phyloP scores from a whole-genome alignment of 164 flowering plant species.

The Umbellularia californica region DNA sequence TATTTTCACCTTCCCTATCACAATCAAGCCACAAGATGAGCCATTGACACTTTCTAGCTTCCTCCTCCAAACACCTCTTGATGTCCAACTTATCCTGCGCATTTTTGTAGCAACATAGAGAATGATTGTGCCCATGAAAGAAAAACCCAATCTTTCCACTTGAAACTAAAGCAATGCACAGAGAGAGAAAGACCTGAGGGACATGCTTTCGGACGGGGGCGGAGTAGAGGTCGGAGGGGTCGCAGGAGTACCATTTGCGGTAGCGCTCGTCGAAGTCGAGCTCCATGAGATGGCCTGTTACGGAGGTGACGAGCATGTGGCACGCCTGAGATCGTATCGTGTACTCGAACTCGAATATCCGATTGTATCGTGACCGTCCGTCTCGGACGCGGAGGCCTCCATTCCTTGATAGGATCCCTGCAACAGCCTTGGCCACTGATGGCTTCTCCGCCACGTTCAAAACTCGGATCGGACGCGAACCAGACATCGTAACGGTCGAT shows the following conservation, averaged over 20 bases:
- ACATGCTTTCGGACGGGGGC: slow-evolving; percentile 72
- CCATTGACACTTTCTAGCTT: slow-evolving; percentile 78
- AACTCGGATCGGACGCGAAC: slow-evolving; percentile 22
- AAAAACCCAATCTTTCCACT: neutral
- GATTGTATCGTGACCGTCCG: slow-evolving; percentile 83
- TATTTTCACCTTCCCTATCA: slow-evolving; percentile 96
- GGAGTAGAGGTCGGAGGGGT: slow-evolving; percentile 71
- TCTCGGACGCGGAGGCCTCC: slow-evolving; percentile 46
- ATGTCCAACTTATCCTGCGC: slow-evolving; percentile 74
- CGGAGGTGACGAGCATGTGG: slow-evolving; percentile 84
- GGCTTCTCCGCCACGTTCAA: slow-evolving; percentile 99
- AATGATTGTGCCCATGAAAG: too few species aligned
- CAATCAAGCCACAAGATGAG: slow-evolving; percentile 96
- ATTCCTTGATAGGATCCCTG: slow-evolving; percentile 61
- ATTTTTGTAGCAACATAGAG: too few species aligned
- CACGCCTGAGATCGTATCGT: slow-evolving; percentile 48
- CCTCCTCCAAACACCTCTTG: slow-evolving; percentile 84
- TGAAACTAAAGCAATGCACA: neutral
- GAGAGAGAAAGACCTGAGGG: slow-evolving; percentile 56
- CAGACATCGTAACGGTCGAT: slow-evolving; percentile 1
- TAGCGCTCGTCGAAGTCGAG: slow-evolving; percentile 77
- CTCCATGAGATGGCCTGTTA: slow-evolving; percentile 97
- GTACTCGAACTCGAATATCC: slow-evolving; percentile 82
- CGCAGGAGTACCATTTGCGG: slow-evolving; percentile 88
- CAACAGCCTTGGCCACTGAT: slow-evolving; percentile 91